Evolutionary conservation across 2,329 filamentous ascomycete genomes (phyloP).

Genomic region (Macrophomina phaseolina): DNA sequence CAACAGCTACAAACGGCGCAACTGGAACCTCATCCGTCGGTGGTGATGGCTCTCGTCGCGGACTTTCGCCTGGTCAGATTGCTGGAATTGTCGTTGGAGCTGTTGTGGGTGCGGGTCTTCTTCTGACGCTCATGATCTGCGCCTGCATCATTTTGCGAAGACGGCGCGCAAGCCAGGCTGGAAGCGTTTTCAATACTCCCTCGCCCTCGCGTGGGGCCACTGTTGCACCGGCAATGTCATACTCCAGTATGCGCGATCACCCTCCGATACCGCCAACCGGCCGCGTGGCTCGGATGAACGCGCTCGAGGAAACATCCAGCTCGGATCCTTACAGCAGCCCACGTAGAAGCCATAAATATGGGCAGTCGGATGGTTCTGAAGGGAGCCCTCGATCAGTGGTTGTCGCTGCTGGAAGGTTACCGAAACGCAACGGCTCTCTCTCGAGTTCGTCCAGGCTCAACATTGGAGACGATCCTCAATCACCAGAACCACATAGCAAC

Average conservation of each 20-base stretch:
- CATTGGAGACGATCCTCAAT: slow-evolving; percentile 69
- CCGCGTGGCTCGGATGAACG: slow-evolving; percentile 94
- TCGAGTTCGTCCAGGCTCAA: slow-evolving; percentile 82
- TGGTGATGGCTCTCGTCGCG: slow-evolving; percentile 42
- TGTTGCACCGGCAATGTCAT: slow-evolving; percentile 47
- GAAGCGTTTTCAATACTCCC: slow-evolving; percentile 88
- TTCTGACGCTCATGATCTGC: slow-evolving; percentile 68
- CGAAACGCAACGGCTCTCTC: slow-evolving; percentile 82
- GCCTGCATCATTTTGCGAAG: slow-evolving; percentile 64
- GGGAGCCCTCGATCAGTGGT: slow-evolving; percentile 21
- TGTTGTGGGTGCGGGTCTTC: slow-evolving; percentile 70
- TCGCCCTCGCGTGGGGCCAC: slow-evolving; percentile 62
- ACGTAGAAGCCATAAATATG: slow-evolving; percentile 38
- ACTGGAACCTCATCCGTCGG: slow-evolving; percentile 36
- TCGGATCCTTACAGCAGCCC: slow-evolving; percentile 55
- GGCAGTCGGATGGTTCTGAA: slow-evolving; percentile 13
- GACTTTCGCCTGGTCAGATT: slow-evolving; percentile 83
- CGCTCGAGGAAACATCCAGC: slow-evolving; percentile 76
- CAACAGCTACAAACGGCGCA: slow-evolving; percentile 57
- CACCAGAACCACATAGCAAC: slow-evolving; percentile 40
- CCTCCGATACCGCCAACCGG: slow-evolving; percentile 21
- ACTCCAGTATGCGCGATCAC: slow-evolving; percentile 66
- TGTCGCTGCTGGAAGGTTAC: slow-evolving; percentile 53
- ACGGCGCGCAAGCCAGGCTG: slow-evolving; percentile 66
- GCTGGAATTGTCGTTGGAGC: slow-evolving; percentile 89